Evolutionary conservation across 78 protist species (phyloP).

Genomic region (Chrysochromulina tobinii): DNA sequence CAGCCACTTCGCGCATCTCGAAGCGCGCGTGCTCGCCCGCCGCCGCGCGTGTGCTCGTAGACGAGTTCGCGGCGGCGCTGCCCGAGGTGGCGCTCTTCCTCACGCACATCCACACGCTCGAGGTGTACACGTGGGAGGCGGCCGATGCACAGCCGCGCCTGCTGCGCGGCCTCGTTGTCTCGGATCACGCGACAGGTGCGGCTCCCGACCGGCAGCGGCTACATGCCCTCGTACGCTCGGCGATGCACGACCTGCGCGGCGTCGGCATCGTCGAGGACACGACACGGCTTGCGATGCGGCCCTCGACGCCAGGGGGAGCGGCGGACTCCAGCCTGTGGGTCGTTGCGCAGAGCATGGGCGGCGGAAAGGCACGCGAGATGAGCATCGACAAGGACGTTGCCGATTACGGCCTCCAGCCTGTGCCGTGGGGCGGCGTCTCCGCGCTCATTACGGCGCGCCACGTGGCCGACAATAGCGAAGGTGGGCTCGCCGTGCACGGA

Average conservation of each 20-base stretch:
- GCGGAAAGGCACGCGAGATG: neutral
- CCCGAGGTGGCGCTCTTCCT: neutral
- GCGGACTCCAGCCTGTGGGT: neutral
- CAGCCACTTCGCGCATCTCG: neutral
- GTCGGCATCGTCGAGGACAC: too few species aligned
- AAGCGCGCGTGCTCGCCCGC: neutral
- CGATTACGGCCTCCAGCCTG: neutral
- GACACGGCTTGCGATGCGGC: too few species aligned
- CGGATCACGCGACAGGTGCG: neutral
- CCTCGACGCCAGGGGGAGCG: too few species aligned
- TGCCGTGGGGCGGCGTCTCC: slow-evolving; percentile 51
- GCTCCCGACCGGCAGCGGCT: neutral
- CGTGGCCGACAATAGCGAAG: neutral
- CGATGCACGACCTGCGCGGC: too few species aligned
- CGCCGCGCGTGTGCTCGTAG: neutral
- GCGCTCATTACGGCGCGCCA: neutral
- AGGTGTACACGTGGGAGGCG: neutral
- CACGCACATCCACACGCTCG: neutral
- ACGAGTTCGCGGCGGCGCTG: neutral
- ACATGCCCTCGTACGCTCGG: neutral
- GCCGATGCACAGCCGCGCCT: neutral
- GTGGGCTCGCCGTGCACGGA: neutral
- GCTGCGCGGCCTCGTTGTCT: neutral
- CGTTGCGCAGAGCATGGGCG: neutral
- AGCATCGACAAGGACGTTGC: neutral